Base-by-base conservation (phyloP, 177 flowering plant species). In the Tripterygium wilfordii region DNA sequence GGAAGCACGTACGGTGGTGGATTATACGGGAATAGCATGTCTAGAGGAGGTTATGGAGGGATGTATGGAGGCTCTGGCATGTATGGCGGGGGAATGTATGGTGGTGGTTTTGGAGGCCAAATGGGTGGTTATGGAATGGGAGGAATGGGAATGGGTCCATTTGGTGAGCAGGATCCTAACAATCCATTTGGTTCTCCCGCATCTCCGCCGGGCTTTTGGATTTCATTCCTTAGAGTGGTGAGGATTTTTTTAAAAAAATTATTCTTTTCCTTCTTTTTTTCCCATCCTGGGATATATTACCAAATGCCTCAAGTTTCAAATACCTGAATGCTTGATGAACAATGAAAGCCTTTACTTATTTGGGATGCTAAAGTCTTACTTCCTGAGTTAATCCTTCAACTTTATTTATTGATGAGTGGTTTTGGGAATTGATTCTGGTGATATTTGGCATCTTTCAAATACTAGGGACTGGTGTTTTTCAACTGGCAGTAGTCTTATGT, bases 121-220 rank as follows among this genome's bases (percentile, higher is more conserved):
- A 77, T 79, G 85, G 92, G 95, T 57, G 84, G 88, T 58, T 75
- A 69, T 61, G 89, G 33, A 41, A 71, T 72, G n/a, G n/a, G n/a
- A 6, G 88, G 86, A 43, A 71, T 72, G 83, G 84, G 88, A 26
- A 70, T 78, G 85, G 90, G 80, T 56, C 87, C 90, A 10, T 74
- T 65, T 60, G 94, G 88, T n/a, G 78, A 56, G 43, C 83, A 80
- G 62, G 96, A 86, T 78, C 98, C 98, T 47, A 91, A 91, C 61
- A 71, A 88, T 70, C 96, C 96, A 19, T 79, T 39, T 69, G 95
- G 85, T 42, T 62, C 53, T 37, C 90, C 98, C 37, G 43, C 94
- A 38, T 70, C 83, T 36, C 95, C 98, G 0, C 98, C 98, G 26
- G 83, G 94, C 10, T 91, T 91, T 57, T 91, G 98, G 96, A 65